These are phyloP conservation scores for Naganishia cerealis DNA, from an alignment of 1,284 basidiomycete species.

Conservation along the genomic window DNA sequence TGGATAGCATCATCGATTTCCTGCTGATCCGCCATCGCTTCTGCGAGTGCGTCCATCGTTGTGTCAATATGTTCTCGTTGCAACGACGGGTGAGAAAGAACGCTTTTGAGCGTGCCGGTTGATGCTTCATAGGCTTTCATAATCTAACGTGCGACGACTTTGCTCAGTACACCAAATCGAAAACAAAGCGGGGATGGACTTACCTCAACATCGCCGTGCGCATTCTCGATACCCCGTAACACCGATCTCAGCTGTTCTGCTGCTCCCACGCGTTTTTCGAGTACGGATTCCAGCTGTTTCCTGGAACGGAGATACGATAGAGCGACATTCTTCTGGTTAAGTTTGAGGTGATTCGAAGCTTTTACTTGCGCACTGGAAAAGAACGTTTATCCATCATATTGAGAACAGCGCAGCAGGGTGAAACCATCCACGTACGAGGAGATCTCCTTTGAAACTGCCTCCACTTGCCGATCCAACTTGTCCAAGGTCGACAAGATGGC, in stretches of 20 bases:
- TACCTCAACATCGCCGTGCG: conserved; percentile 83
- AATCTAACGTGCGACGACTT: conserved; percentile 60
- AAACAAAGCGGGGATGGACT: conserved; percentile 24
- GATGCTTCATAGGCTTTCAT: conserved; percentile 82
- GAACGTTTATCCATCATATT: background rate
- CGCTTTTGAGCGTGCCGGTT: conserved; percentile 68
- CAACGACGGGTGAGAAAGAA: conserved; percentile 77
- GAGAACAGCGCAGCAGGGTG: background rate
- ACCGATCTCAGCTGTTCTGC: conserved; percentile 73
- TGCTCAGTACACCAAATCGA: background rate
- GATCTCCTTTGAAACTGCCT: conserved; percentile 62
- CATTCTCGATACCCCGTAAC: conserved; percentile 77
- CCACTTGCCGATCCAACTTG: conserved; percentile 52
- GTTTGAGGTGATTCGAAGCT: conserved; percentile 65
- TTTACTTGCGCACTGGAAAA: conserved; percentile 64
- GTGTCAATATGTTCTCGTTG: conserved; percentile 73
- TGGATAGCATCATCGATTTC: conserved; percentile 79
- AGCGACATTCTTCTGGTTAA: conserved; percentile 71
- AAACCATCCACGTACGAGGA: conserved; percentile 57
- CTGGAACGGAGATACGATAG: conserved; percentile 72
- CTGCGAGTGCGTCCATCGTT: conserved; percentile 81
- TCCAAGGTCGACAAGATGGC: conserved; percentile 44
- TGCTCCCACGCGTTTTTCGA: conserved; percentile 71
- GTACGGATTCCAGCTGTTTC: conserved; percentile 75
- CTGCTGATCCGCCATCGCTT: conserved; percentile 73